Conservation (phyloP, 495 filamentous ascomycete species). For the Penicillium mononematosum region DNA sequence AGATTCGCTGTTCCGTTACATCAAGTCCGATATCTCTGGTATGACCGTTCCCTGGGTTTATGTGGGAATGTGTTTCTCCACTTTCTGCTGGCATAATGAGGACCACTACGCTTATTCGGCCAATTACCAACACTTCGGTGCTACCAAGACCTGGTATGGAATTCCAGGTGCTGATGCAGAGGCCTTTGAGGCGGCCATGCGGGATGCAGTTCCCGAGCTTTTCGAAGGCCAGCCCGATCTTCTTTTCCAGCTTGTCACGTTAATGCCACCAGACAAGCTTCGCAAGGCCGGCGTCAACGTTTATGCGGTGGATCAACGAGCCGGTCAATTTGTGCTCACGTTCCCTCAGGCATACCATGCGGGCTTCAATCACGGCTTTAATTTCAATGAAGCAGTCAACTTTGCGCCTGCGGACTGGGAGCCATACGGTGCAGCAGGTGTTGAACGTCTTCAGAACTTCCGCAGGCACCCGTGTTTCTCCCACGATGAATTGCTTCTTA, state of each 20-base stretch:
- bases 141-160: constrained; percentile 99
- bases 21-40: constrained; percentile 98
- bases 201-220: constrained; percentile 88
- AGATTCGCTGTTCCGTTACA: constrained; percentile 92
- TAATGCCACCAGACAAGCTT: constrained; percentile 92
- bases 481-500: constrained; percentile 93
- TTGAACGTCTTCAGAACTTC: constrained; percentile 82
- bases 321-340: constrained; percentile 94
- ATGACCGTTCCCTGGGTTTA: constrained; percentile 99
- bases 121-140: constrained; percentile 98
- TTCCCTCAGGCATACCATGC: constrained; percentile 92
- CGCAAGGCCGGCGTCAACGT: constrained; percentile 91
- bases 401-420: constrained; percentile 98
- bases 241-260: constrained; percentile 92
- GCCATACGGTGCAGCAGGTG: constrained; percentile 82
- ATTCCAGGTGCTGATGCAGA: constrained; percentile 91
- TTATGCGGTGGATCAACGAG: constrained; percentile 89
- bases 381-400: constrained; percentile 99
- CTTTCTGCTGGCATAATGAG: constrained; percentile 99
- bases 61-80: constrained; percentile 99
- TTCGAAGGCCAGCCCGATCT: constrained; percentile 97
- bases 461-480: constrained; percentile 94
- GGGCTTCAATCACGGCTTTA: constrained; percentile 95
- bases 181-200: constrained; percentile 94
- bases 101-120: constrained; percentile 98